Base-by-base conservation (phyloP, 2,329 filamentous ascomycete species). In the Cytospora piceicola region DNA sequence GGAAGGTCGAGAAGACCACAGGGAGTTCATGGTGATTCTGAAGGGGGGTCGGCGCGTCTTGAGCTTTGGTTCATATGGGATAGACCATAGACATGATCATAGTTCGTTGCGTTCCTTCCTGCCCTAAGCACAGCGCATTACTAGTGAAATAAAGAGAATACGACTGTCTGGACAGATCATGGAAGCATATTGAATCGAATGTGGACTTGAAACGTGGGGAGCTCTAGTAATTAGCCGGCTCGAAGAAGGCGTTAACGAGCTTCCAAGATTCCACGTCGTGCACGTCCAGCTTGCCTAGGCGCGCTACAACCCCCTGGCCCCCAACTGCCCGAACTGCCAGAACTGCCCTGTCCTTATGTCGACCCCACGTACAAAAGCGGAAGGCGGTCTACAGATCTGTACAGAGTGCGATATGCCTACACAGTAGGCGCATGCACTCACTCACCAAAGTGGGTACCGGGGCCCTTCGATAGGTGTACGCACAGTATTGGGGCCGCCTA, bases 1-100 rank as follows among this genome's bases (percentile, higher is more conserved):
- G 12, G 66, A 62, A 32, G 65, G 39, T 55, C 67, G 55, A 27
- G 68, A 67, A 14, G 64, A 29, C 70, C 70, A 71, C 24, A 71
- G 56, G 15, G 69, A 68, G 64, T 69, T 71, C 70, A 71, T 71
- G 39, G 42, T 61, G 58, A 32, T 66, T 52, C 53, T 36, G 17
- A 54, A 39, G 32, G 58, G 56, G 34, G 61, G 27, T 62, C 32
- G 63, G 57, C 42, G 60, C 46, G 59, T 32, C 52, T 53, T 29
- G 57, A 58, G 55, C 46, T 53, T 57, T 66, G 39, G 34, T 58
- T 63, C 32, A 59, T 53, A 52, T 39, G 57, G 60, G 32, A 56
- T 53, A 34, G 49, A 32, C 62, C 63, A 62, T n/a, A 53, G 34
- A 57, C 46, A 59, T 49, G 60, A 52, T 56, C 60, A 62, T 62